Percentiles rank a stretch among this genome's conserved stretches.
Evolutionary conservation across 2,329 filamentous ascomycete species (phyloP).

Genomic region (Hirsutella minnesotensis): DNA sequence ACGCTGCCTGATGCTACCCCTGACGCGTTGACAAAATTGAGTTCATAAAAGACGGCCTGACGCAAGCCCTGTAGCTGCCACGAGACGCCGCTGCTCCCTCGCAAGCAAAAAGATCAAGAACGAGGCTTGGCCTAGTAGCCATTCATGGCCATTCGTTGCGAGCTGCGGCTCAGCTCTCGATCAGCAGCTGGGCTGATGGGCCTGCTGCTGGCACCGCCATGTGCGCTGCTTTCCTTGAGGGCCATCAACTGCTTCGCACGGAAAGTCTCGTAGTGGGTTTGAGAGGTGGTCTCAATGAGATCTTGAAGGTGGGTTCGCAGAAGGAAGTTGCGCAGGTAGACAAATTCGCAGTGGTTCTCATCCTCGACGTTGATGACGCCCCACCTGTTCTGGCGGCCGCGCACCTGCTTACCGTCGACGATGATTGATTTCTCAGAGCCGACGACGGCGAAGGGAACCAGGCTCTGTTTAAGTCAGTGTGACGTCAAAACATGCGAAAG

Average conservation of each 20-base stretch:
- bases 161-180: conserved; percentile 90
- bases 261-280: conserved; percentile 99
- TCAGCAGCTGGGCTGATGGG: conserved; percentile 94
- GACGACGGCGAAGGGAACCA: conserved; percentile 95
- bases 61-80: conserved; percentile 11
- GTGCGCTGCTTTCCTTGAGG: conserved; percentile 93
- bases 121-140: conserved; percentile 59
- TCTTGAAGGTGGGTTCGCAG: conserved; percentile 97
- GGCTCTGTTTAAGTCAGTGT: conserved; percentile 43
- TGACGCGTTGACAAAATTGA: conserved; percentile 18
- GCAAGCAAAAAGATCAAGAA: conserved; percentile 17
- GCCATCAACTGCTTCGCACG: conserved; percentile 96
- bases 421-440: conserved; percentile 98
- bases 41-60: conserved; percentile 14
- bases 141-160: conserved; percentile 97
- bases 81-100: conserved; percentile 22
- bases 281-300: conserved; percentile 95
- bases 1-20: conserved; percentile 15
- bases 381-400: conserved; percentile 97
- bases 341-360: conserved; percentile 98
- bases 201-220: conserved; percentile 63
- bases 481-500: background rate
- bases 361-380: conserved; percentile 99
- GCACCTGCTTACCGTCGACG: conserved; percentile 93
- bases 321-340: conserved; percentile 96